These are phyloP conservation scores for Eutypella sp. DNA, from an alignment of 2,329 filamentous ascomycete genomes.

Conservation along the genomic window DNA sequence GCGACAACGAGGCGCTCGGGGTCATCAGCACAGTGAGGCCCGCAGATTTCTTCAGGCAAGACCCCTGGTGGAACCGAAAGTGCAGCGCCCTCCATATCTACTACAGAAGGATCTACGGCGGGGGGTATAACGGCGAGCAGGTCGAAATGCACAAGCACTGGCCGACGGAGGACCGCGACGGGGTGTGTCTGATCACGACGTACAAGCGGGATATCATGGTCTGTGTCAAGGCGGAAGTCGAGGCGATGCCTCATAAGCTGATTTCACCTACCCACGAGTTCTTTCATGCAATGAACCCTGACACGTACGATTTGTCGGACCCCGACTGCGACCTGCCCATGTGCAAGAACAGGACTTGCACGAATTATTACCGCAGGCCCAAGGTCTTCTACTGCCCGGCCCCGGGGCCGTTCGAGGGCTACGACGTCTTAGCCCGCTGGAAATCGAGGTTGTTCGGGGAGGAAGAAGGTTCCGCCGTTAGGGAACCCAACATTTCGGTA, in stretches of 20 bases:
- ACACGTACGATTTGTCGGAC: conserved; percentile 6
- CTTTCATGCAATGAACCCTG: conserved; percentile 16
- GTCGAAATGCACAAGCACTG: conserved; percentile 5
- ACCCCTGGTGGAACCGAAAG: not conserved
- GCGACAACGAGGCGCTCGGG: not conserved
- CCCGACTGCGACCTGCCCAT: not conserved
- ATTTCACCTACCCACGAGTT: conserved; percentile 13
- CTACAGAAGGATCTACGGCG: not conserved
- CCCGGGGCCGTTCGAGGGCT: no score
- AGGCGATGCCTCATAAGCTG: conserved; percentile 3
- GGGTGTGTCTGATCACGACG: conserved; percentile 9
- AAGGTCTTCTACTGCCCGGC: not conserved
- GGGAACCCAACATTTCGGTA: no score
- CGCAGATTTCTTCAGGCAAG: not conserved
- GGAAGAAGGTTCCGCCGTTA: no score
- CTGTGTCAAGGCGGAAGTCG: conserved; percentile 7
- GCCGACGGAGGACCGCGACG: not conserved
- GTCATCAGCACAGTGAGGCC: not conserved
- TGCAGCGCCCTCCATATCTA: not conserved
- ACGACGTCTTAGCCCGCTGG: no score
- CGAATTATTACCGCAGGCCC: conserved; percentile 4
- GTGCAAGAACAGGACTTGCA: conserved; percentile 3
- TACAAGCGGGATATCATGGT: conserved; percentile 10
- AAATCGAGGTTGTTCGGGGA: no score
- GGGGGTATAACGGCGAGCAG: not conserved